phyloP scores from a whole-genome alignment of 352 stramenopile species.

The Thalassiosira hispida region DNA sequence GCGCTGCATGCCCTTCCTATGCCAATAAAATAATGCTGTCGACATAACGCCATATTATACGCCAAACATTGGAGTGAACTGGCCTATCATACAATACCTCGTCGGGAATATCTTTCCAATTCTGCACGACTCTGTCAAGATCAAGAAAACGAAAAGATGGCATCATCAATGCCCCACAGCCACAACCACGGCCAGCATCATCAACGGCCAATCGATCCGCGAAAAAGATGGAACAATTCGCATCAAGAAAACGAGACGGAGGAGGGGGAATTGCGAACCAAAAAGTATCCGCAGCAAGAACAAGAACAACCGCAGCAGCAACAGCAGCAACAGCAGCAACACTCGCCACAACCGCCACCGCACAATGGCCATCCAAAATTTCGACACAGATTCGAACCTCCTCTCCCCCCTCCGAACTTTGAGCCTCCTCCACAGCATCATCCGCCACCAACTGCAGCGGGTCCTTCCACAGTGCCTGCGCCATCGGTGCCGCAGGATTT shows the following conservation, averaged over 20 bases:
- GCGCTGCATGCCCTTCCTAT: no score
- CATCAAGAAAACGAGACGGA: constrained; percentile 3
- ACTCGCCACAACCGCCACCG: not conserved
- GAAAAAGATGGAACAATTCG: constrained; percentile 19
- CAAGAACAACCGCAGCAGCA: not conserved
- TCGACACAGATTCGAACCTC: constrained; percentile 36
- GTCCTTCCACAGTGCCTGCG: not conserved
- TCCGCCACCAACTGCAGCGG: constrained; percentile 1
- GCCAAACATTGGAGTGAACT: no score
- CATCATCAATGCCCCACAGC: constrained; percentile 17
- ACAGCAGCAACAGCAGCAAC: not conserved
- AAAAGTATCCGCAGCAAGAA: constrained; percentile 11
- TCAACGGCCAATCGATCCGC: constrained; percentile 32
- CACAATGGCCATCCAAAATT: constrained; percentile 21
- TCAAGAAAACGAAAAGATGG: constrained; percentile 8
- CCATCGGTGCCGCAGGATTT: constrained; percentile 5
- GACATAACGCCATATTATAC: no score
- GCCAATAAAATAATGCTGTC: no score
- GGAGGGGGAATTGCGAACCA: constrained; percentile 16
- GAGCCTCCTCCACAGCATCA: not conserved
- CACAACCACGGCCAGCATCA: constrained; percentile 13
- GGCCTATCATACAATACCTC: no score
- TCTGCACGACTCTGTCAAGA: no score
- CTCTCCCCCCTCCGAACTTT: not conserved
- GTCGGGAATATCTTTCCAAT: not conserved